Evolutionary conservation across 2,329 filamentous ascomycete genomes (phyloP), one percentile per base, ranked within the genome.

Genomic region (Colletotrichum sansevieriae): DNA sequence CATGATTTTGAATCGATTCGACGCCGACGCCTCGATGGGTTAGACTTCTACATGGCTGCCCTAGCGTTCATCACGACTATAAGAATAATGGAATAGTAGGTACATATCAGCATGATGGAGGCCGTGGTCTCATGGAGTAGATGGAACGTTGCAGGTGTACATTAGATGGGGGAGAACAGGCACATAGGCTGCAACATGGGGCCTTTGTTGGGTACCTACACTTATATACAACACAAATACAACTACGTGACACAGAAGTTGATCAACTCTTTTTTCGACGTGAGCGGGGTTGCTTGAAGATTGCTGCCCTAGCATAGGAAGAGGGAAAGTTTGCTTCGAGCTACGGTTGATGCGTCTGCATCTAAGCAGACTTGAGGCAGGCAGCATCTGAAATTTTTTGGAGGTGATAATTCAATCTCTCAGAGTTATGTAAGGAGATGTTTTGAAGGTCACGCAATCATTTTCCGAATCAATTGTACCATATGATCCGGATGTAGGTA

Each of bases 1-100:
- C 66, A 69, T 56, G 66, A 65, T 69, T 65, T 68, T 65, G 63
- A 44, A 65, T 69, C 22, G 56, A 66, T 66, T 61, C 66, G 55
- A 69, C 43, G 49, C 66, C 55, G 35, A 59, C 39, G 62, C 65
- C 43, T 56, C 29, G 62, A 44, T 20, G 47, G 47, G 35, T 15
- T 15, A 60, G 39, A 61, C 65, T 56, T 61, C 20, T 22, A 39
- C 8, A 37, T 60, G 41, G 33, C 41, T 65, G 54, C 35, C 55
- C 37, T 25, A 49, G 66, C 46, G 49, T 61, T 56, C 41, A 8
- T 65, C 15, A 61, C 49, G 62, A 66, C 63, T 69, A 62, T 69
- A 69, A 61, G 60, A 65, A 60, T 69, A 69, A 69, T 69, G 55
- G 62, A 66, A 25, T 47, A 65, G 55, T 56, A 51, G 55, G 55